phyloP scores from a whole-genome alignment of 176 grass and related monocot species.

The Luzula sylvatica region DNA sequence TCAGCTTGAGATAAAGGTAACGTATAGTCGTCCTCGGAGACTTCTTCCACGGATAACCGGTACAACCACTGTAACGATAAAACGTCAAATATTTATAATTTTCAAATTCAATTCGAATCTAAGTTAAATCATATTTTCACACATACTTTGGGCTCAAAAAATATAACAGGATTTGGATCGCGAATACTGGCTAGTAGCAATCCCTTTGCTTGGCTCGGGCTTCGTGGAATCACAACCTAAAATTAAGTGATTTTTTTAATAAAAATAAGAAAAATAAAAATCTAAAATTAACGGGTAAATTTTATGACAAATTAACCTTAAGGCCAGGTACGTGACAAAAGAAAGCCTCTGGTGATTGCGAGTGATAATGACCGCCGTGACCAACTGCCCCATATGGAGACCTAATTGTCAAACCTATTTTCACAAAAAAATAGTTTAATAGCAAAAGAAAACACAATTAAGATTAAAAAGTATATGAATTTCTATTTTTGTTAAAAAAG shows the following conservation, averaged over 20 bases:
- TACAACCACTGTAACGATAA: conserved; percentile 59
- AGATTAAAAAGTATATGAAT: neutral
- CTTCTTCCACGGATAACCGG: conserved; percentile 81
- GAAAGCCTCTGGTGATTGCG: conserved; percentile 94
- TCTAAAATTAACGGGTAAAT: neutral
- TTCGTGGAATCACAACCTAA: conserved; percentile 90
- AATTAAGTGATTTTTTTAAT: conserved; percentile 14
- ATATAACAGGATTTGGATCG: conserved; percentile 84
- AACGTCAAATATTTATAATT: neutral
- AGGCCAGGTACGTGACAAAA: conserved; percentile 98
- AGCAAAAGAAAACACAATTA: neutral
- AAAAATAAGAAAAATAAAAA: neutral
- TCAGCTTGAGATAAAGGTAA: conserved; percentile 84
- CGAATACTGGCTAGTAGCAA: conserved; percentile 76
- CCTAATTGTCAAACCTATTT: conserved; percentile 76
- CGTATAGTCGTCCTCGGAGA: conserved; percentile 79
- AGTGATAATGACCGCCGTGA: conserved; percentile 97
- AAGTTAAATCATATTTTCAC: too few species aligned
- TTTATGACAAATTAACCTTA: conserved; percentile 36
- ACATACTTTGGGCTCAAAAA: conserved; percentile 95
- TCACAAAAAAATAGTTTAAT: neutral
- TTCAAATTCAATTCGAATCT: too few species aligned
- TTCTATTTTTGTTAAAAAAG: neutral
- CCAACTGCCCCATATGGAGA: conserved; percentile 94
- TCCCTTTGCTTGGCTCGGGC: conserved; percentile 81